phyloP scores from a whole-genome alignment of 768 basidiomycete species.

The Boletellus ananas region DNA sequence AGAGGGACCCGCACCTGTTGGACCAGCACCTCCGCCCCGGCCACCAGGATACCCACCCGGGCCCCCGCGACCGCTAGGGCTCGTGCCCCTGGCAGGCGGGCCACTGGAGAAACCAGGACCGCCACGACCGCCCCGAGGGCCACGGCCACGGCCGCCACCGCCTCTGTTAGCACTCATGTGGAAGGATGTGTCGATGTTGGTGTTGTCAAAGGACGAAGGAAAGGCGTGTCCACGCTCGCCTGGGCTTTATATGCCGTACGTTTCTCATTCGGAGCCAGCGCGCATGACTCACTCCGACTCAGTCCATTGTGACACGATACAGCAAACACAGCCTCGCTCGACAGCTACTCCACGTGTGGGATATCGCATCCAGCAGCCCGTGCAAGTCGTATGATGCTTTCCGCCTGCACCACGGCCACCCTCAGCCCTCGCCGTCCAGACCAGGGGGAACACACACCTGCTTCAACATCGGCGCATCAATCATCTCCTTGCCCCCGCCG shows the following conservation, averaged over 20 bases:
- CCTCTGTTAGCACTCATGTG: constrained; percentile 18
- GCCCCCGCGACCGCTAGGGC: constrained; percentile 5
- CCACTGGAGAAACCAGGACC: not conserved
- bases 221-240: not conserved
- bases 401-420: constrained; percentile 34
- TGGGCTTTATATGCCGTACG: constrained; percentile 5
- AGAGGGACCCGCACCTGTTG: constrained; percentile 24
- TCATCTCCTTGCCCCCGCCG: constrained; percentile 67
- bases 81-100: not conserved
- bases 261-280: not conserved
- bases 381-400: constrained; percentile 51
- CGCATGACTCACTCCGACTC: not conserved
- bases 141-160: not conserved
- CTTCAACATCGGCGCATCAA: constrained; percentile 89
- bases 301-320: not conserved
- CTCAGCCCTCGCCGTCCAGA: not conserved
- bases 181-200: not conserved
- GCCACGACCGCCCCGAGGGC: not conserved
- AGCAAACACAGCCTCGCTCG: not conserved
- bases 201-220: not conserved
- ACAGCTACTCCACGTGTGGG: constrained; percentile 36
- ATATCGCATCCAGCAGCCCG: constrained; percentile 52
- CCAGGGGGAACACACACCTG: constrained; percentile 36
- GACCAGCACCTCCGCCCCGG: constrained; percentile 26
- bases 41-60: constrained; percentile 13